Evolutionary conservation across 805 yeast species (phyloP).

Genomic region (Candida krabiensis): DNA sequence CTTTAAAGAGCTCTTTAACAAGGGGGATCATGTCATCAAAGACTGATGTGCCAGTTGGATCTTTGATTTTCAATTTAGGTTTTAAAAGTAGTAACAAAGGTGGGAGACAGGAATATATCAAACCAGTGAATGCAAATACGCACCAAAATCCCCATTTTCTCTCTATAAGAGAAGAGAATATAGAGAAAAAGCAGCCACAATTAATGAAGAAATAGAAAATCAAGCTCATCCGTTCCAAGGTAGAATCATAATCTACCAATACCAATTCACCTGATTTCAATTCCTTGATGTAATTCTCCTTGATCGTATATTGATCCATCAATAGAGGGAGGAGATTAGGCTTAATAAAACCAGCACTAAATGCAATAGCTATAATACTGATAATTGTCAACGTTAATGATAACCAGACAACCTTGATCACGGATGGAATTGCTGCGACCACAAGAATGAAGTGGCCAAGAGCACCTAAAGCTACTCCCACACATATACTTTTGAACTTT

Average conservation of each 20-base stretch:
- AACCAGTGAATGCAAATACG: slow-evolving; percentile 51
- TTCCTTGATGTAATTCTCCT: slow-evolving; percentile 52
- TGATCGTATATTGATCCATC: slow-evolving; percentile 61
- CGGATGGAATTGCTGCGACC: slow-evolving; percentile 45
- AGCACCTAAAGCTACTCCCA: slow-evolving; percentile 46
- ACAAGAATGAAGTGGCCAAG: slow-evolving; percentile 47
- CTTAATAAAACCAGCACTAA: slow-evolving; percentile 54
- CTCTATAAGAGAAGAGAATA: slow-evolving; percentile 49
- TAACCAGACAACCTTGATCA: slow-evolving; percentile 29
- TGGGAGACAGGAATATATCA: slow-evolving; percentile 50
- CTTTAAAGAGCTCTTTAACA: slow-evolving; percentile 37
- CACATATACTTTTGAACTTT: slow-evolving; percentile 45
- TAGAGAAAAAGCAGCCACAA: slow-evolving; percentile 50
- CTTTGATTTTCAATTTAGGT: slow-evolving; percentile 34
- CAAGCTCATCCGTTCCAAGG: slow-evolving; percentile 39
- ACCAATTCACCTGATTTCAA: slow-evolving; percentile 57
- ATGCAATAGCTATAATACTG: slow-evolving; percentile 38
- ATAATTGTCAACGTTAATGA: slow-evolving; percentile 37
- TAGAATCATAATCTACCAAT: slow-evolving; percentile 48
- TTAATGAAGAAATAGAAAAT: slow-evolving; percentile 55
- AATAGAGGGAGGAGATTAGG: slow-evolving; percentile 50
- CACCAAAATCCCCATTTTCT: slow-evolving; percentile 51
- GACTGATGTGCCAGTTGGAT: slow-evolving; percentile 45
- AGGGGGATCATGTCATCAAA: slow-evolving; percentile 40
- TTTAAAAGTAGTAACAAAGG: slow-evolving; percentile 39